phyloP scores from a whole-genome alignment of 768 basidiomycete genomes.

The Boletus sensibilis region DNA sequence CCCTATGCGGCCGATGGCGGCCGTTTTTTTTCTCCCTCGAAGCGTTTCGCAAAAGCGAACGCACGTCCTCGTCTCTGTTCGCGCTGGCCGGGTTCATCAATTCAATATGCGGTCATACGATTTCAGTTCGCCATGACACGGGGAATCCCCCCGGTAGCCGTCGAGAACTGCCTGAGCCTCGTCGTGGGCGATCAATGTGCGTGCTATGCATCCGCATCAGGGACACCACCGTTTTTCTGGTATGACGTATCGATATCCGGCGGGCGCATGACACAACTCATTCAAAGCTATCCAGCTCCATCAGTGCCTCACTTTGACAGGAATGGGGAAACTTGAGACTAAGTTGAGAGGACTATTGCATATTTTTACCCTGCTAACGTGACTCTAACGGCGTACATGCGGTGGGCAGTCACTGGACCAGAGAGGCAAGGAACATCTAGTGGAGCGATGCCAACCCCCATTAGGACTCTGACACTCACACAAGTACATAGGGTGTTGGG shows the following conservation, averaged over 20 bases:
- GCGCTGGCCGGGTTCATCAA: not conserved
- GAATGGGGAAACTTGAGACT: not conserved
- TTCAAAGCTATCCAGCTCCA: not conserved
- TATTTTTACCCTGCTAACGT: constrained; percentile 13
- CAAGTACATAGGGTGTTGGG: not conserved
- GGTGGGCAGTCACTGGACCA: not conserved
- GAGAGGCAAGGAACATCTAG: constrained; percentile 4
- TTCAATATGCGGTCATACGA: not conserved
- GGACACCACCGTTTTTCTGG: not conserved
- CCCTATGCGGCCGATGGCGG: not conserved
- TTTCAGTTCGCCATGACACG: not conserved
- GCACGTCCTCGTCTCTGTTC: not conserved
- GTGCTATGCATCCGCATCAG: not conserved
- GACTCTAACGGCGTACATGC: constrained; percentile 11
- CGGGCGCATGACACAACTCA: constrained; percentile 1
- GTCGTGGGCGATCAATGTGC: not conserved
- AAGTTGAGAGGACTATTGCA: not conserved
- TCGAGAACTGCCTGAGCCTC: not conserved
- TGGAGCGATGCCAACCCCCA: not conserved
- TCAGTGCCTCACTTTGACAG: constrained; percentile 1
- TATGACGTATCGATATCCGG: not conserved
- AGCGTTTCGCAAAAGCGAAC: not conserved
- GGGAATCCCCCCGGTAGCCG: constrained; percentile 1
- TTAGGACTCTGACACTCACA: not conserved
- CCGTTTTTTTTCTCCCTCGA: not conserved